Base-by-base conservation (phyloP, 2,329 filamentous ascomycete genomes). In the Hypoxylon rubiginosum region DNA sequence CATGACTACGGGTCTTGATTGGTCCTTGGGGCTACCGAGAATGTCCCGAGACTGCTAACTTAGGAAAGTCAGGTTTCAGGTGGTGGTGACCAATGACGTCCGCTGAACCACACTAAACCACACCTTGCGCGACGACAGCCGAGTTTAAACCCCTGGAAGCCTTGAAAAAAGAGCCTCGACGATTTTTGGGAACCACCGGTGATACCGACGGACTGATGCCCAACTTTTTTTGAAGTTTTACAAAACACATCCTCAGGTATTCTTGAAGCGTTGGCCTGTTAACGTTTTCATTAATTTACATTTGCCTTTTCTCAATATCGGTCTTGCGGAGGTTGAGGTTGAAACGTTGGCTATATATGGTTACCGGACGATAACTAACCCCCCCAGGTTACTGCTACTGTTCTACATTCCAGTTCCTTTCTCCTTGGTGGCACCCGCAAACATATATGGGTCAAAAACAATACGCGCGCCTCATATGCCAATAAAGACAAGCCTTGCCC, bases 401-500 rank as follows among this genome's bases (percentile, higher is more conserved):
- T 24, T 24, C 51, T 48, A 32, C 50, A 53, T 48, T 54, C 49
- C 32, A 55, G 21, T 41, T 32, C 34, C 36, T 46, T 28, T 45
- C 13, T 24, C 26, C 3, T 52, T 48, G 24, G 19, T 21, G 58
- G 43, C 58, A 62, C 51, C 63, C 66, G 67, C 64, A 65, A 65
- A 54, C 62, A 68, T 72, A 50, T 63, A 48, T 72, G 50, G 48
- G 24, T 32, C 17, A 52, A 60, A 57, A 28, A 52, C 28, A 51
- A 46, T 24, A 49, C 24, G 30, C 19, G 41, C 28, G 49, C 53
- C 57, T 69, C 67, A 58, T 68, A 77, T 77, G 75, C 75, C 74
- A 71, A 71, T 75, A 60, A 77, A 70, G 64, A 77, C 74, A 52
- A 75, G 72, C 54, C 70, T 77, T 39, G 72, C 76, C 59, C 70